phyloP scores from a whole-genome alignment of 805 yeast species.

The Teunomyces stri region DNA sequence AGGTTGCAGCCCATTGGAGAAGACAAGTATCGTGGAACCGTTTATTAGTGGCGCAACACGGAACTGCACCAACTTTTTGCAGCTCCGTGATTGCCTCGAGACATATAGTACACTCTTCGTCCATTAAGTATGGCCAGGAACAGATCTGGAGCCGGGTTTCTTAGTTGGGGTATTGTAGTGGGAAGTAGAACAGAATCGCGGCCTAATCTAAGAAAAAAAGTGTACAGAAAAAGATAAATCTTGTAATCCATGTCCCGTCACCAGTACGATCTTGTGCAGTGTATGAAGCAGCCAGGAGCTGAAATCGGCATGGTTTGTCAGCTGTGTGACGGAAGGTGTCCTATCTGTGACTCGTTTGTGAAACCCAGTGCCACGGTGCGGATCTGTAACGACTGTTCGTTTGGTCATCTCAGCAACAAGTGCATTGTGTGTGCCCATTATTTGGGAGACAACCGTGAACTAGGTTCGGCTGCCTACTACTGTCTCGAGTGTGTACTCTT shows the following conservation, averaged over 20 bases:
- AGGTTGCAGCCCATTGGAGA: conserved; percentile 52
- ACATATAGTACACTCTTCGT: conserved; percentile 59
- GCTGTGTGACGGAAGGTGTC: conserved; percentile 90
- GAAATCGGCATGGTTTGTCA: conserved; percentile 69
- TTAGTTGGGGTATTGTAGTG: neutral
- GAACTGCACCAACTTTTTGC: conserved; percentile 8
- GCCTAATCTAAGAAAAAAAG: neutral
- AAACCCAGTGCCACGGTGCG: conserved; percentile 64
- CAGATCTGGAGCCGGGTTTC: neutral
- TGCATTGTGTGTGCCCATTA: conserved; percentile 78
- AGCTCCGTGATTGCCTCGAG: conserved; percentile 30
- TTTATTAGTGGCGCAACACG: conserved; percentile 13
- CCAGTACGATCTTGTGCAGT: conserved; percentile 79
- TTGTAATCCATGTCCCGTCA: conserved; percentile 72
- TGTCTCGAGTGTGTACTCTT: conserved; percentile 79
- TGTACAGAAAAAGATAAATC: neutral
- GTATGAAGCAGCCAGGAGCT: conserved; percentile 83
- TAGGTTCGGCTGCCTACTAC: conserved; percentile 57
- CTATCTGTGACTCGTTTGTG: conserved; percentile 83
- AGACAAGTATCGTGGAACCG: conserved; percentile 57
- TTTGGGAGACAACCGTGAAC: conserved; percentile 51
- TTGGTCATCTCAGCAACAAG: conserved; percentile 58
- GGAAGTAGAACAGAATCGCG: neutral
- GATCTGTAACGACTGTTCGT: conserved; percentile 83
- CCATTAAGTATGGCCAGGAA: conserved; percentile 1